Conservation (phyloP, 148 eudicot species). For the Diospyros kaki region DNA sequence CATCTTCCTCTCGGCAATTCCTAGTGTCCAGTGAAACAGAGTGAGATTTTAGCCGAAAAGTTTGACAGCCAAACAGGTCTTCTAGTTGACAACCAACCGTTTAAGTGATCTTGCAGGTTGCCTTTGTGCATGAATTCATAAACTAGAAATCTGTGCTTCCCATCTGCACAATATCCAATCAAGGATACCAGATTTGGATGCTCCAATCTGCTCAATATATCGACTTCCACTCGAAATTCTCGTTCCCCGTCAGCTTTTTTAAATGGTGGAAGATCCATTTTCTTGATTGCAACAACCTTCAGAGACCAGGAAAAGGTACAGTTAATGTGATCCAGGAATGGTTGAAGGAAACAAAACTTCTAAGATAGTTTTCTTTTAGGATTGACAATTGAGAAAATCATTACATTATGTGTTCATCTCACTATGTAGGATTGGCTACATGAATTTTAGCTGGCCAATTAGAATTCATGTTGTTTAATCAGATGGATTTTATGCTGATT, state of each 20-base stretch:
- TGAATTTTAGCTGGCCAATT: no score
- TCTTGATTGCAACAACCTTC: constrained; percentile 95
- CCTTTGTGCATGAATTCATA: constrained; percentile 87
- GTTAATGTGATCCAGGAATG: no score
- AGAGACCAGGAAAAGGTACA: not conserved
- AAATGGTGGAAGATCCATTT: constrained; percentile 78
- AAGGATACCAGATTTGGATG: constrained; percentile 87
- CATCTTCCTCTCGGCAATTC: constrained; percentile 66
- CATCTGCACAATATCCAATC: constrained; percentile 92
- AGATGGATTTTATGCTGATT: no score
- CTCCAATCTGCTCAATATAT: constrained; percentile 86
- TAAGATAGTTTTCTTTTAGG: no score
- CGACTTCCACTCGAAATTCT: constrained; percentile 91
- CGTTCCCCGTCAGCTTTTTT: constrained; percentile 89
- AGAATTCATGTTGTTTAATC: no score
- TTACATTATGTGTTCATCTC: no score
- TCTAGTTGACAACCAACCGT: constrained; percentile 40
- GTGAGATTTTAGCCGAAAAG: not conserved
- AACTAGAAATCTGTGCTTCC: constrained; percentile 81
- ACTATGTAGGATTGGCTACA: no score
- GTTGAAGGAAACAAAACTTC: no score
- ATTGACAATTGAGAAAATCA: no score
- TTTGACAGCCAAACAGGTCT: not conserved
- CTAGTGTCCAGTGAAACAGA: constrained; percentile 15
- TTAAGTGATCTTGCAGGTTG: constrained; percentile 86